phyloP scores from a whole-genome alignment of 78 protist genomes.

The Dictyostelium firmibasis region DNA sequence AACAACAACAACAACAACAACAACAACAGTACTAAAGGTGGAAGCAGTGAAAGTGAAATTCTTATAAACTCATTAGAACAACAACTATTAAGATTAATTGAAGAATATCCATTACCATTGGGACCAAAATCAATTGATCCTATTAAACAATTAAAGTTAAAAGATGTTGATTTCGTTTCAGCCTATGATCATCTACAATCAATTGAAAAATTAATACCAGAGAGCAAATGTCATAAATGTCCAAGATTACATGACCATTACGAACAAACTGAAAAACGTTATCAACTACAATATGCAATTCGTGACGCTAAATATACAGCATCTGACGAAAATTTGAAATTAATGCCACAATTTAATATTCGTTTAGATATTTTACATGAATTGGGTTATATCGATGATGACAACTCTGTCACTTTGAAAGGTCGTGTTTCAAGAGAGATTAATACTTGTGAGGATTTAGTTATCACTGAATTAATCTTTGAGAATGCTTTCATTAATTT shows the following conservation, averaged over 20 bases:
- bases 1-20: too few relatives aligned
- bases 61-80: constrained; percentile 13
- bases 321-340: constrained; percentile 79
- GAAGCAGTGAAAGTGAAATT: background rate
- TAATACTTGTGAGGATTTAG: constrained; percentile 87
- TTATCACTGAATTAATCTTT: constrained; percentile 93
- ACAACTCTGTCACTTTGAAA: constrained; percentile 83
- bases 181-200: constrained; percentile 14
- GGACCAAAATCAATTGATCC: constrained; percentile 77
- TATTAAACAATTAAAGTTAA: constrained; percentile 49
- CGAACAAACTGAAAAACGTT: background rate
- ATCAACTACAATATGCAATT: constrained; percentile 24
- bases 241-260: constrained; percentile 75
- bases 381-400: constrained; percentile 80
- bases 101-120: constrained; percentile 50
- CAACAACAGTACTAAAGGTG: background rate
- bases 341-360: constrained; percentile 92
- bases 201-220: constrained; percentile 35
- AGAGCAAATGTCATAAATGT: constrained; percentile 83
- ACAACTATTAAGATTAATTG: constrained; percentile 29
- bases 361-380: constrained; percentile 82
- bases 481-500: constrained; percentile 84
- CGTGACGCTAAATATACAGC: background rate
- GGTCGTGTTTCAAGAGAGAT: constrained; percentile 94
- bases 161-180: constrained; percentile 35